Evolutionary conservation across 805 yeast species (phyloP).

Genomic region (Ogataea populi-albae): DNA sequence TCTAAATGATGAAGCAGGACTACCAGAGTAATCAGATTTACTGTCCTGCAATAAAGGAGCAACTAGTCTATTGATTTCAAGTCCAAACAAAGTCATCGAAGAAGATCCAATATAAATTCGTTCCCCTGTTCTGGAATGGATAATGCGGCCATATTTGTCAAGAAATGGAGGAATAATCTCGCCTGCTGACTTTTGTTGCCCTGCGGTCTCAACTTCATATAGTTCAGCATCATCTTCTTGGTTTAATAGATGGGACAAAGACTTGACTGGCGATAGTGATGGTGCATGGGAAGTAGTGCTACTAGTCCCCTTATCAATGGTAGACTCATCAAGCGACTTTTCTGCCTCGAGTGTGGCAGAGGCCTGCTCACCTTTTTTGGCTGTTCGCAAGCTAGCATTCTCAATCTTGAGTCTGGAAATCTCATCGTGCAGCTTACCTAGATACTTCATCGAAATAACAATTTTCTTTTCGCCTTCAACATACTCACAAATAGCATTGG

Average conservation of each 20-base stretch:
- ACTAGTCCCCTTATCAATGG: no score
- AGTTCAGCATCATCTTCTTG: conserved; percentile 1
- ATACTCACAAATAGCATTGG: conserved; percentile 63
- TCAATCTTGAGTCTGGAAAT: conserved; percentile 63
- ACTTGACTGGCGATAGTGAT: background rate
- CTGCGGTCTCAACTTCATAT: background rate
- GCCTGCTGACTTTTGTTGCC: conserved; percentile 21
- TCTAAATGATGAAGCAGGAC: conserved; percentile 3
- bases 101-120: conserved; percentile 76
- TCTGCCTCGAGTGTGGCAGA: background rate
- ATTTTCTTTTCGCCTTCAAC: conserved; percentile 69
- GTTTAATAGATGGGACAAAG: background rate
- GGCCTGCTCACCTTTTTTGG: conserved; percentile 10
- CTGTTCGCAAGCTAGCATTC: conserved; percentile 53
- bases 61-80: conserved; percentile 61
- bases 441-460: conserved; percentile 68
- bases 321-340: background rate
- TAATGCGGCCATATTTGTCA: conserved; percentile 66
- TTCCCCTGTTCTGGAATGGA: conserved; percentile 74
- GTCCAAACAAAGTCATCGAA: conserved; percentile 77
- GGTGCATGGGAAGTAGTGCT: background rate
- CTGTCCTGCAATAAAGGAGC: conserved; percentile 20
- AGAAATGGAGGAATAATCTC: conserved; percentile 71
- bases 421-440: conserved; percentile 65
- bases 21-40: conserved; percentile 14